Evolutionary conservation across 2,329 filamentous ascomycete genomes (phyloP).

Genomic region (Colletotrichum filicis): DNA sequence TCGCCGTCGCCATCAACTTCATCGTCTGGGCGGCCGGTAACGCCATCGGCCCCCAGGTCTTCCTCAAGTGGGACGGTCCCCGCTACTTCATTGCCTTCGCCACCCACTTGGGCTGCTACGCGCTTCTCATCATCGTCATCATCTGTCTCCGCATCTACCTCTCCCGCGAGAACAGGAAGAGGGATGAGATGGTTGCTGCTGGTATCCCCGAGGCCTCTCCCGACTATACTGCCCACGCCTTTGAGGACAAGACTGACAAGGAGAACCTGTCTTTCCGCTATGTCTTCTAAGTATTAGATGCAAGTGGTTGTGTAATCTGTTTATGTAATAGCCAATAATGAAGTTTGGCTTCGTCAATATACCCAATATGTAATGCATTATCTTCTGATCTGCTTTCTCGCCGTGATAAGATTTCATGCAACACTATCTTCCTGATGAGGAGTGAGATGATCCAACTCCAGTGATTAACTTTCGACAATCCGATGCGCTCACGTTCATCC

Average conservation of each 20-base stretch:
- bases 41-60: conserved; percentile 74
- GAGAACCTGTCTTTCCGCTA: conserved; percentile 72
- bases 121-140: conserved; percentile 67
- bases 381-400: not conserved
- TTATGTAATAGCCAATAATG: not conserved
- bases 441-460: too few species aligned
- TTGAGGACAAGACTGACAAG: conserved; percentile 71
- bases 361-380: not conserved
- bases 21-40: conserved; percentile 77
- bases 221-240: conserved; percentile 60
- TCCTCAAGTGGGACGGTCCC: conserved; percentile 68
- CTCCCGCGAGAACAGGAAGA: conserved; percentile 65
- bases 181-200: conserved; percentile 57
- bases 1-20: conserved; percentile 76
- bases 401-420: too few species aligned
- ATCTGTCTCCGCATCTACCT: conserved; percentile 69
- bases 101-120: conserved; percentile 77
- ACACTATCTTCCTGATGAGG: too few species aligned
- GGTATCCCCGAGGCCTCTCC: conserved; percentile 54
- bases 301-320: not conserved
- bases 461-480: too few species aligned
- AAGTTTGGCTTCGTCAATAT: not conserved
- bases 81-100: conserved; percentile 77
- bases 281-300: conserved; percentile 50
- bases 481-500: too few species aligned